These are phyloP conservation scores for Apiospora phragmitis DNA, from an alignment of 2,329 filamentous ascomycete species.

Conservation along the genomic window DNA sequence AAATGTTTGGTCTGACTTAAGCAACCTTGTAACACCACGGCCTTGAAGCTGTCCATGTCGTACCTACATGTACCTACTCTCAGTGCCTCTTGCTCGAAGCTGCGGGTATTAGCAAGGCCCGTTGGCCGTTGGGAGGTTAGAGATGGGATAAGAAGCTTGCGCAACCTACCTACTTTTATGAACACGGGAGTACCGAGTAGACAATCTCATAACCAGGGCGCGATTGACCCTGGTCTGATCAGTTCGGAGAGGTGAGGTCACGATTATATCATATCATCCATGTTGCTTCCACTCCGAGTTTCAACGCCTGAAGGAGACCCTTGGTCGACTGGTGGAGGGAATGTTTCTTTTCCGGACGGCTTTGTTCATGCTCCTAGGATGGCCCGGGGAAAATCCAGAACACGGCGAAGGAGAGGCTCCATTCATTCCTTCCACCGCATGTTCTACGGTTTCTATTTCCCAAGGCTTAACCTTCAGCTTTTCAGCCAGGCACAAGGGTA, in stretches of 20 bases:
- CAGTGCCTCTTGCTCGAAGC: neutral
- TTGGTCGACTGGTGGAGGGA: neutral
- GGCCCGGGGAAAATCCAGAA: neutral
- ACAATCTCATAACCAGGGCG: neutral
- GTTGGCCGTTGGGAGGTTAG: neutral
- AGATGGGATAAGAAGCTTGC: neutral
- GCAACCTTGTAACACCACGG: neutral
- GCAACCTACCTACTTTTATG: too few relatives aligned
- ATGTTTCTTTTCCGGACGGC: neutral
- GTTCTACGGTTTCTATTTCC: neutral
- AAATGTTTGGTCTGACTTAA: neutral
- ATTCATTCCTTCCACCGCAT: constrained; percentile 2
- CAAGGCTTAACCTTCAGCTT: neutral
- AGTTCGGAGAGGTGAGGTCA: neutral
- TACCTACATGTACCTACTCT: too few relatives aligned
- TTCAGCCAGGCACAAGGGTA: neutral
- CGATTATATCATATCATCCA: neutral
- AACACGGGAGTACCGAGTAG: neutral
- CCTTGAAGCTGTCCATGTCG: neutral
- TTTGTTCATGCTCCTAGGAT: neutral
- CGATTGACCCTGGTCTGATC: neutral
- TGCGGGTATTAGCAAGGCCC: neutral
- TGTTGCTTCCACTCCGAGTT: neutral
- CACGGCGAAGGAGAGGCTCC: neutral
- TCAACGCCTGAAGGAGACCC: neutral